Percentiles rank a stretch among this genome's conserved stretches.
These are phyloP conservation scores for Acer campestre DNA, from an alignment of 345 rosid species.

Conservation along the genomic window DNA sequence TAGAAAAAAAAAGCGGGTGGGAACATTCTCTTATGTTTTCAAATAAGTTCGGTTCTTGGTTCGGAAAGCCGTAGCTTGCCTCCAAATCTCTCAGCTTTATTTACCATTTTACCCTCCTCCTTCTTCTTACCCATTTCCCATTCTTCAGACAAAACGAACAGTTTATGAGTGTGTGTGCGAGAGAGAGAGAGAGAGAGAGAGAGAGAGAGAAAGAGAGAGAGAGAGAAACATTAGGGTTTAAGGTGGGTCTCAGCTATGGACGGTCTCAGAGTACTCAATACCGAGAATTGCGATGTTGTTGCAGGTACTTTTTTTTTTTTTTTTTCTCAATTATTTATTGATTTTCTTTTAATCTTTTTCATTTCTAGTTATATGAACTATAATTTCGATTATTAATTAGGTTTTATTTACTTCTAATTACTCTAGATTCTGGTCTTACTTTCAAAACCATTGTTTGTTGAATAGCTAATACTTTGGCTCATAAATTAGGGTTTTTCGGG, in stretches of 20 bases:
- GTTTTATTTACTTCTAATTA: not conserved
- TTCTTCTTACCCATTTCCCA: not conserved
- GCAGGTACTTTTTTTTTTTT: conserved; percentile 16
- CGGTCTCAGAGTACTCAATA: not conserved
- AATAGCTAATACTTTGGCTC: not conserved
- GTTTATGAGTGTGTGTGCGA: not conserved
- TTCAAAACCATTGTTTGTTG: no score
- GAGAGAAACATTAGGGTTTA: conserved; percentile 2
- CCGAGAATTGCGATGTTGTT: not conserved
- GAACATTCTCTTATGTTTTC: not conserved
- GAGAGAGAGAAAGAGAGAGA: not conserved
- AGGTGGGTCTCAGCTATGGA: conserved; percentile 25
- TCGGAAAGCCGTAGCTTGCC: conserved; percentile 18
- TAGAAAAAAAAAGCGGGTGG: no score
- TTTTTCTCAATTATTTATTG: not conserved
- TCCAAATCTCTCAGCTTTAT: not conserved
- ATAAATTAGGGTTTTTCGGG: not conserved
- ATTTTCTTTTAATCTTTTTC: not conserved
- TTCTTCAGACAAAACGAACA: not conserved
- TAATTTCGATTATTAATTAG: not conserved
- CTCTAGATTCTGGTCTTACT: no score
- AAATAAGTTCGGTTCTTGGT: conserved; percentile 15
- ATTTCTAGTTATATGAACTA: not conserved
- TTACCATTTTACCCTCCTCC: conserved; percentile 17
- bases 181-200: not conserved